Evolutionary conservation across 495 filamentous ascomycete genomes (phyloP).

Genomic region (Penicillium turbatum): DNA sequence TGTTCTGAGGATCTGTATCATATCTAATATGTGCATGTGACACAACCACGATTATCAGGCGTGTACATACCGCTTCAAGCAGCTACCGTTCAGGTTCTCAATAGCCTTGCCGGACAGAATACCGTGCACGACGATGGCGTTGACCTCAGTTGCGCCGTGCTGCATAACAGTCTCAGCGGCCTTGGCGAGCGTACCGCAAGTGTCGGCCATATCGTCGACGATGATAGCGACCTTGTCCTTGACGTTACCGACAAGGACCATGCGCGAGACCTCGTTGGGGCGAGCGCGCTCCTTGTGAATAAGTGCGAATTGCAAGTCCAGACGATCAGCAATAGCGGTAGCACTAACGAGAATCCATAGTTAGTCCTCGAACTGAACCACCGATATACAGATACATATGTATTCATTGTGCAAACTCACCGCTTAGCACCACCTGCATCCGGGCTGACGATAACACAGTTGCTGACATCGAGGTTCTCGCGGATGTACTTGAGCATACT

Average conservation of each 20-base stretch:
- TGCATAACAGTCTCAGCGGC: constrained; percentile 88
- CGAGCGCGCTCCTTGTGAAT: constrained; percentile 97
- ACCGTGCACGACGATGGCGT: constrained; percentile 94
- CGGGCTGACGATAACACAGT: constrained; percentile 92
- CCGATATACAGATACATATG: background rate
- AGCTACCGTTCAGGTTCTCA: constrained; percentile 79
- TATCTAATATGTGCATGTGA: background rate
- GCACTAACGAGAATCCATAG: constrained; percentile 46
- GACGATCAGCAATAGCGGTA: constrained; percentile 91
- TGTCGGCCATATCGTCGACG: constrained; percentile 84
- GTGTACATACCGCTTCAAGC: constrained; percentile 40
- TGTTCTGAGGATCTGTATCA: no score
- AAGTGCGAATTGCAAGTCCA: constrained; percentile 93
- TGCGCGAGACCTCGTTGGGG: constrained; percentile 92
- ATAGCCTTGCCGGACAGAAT: constrained; percentile 91
- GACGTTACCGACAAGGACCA: constrained; percentile 75
- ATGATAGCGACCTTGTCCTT: constrained; percentile 65
- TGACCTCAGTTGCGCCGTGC: constrained; percentile 80
- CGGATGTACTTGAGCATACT: constrained; percentile 87
- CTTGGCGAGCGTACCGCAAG: constrained; percentile 90
- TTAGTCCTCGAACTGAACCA: constrained; percentile 6
- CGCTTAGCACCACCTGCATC: constrained; percentile 96
- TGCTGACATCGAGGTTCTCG: constrained; percentile 75
- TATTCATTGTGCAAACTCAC: constrained; percentile 45
- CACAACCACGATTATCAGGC: background rate